Evolutionary conservation across 2,329 filamentous ascomycete genomes (phyloP).

Genomic region (Plectosphaerella plurivora): DNA sequence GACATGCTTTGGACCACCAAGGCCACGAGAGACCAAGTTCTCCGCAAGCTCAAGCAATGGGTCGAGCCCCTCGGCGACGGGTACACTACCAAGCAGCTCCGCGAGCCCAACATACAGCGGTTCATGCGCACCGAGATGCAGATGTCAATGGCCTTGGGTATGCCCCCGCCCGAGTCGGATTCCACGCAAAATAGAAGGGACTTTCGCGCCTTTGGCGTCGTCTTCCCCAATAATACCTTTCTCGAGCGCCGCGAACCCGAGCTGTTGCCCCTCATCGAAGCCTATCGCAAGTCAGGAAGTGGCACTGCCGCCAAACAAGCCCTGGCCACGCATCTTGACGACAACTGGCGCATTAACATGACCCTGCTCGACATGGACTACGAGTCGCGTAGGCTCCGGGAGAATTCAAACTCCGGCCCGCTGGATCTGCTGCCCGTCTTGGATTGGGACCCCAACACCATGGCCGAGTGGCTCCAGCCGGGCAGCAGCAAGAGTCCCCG

Average conservation of each 20-base stretch:
- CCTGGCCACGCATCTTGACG: conserved; percentile 10
- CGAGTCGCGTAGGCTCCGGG: neutral
- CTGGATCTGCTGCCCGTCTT: neutral
- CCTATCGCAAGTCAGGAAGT: neutral
- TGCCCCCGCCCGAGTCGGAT: neutral
- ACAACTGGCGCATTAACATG: conserved; percentile 11
- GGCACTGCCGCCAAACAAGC: neutral
- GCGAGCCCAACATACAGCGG: neutral
- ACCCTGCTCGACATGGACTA: conserved; percentile 15
- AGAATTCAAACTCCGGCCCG: neutral
- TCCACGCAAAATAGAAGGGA: neutral
- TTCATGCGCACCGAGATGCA: neutral
- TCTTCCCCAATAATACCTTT: neutral
- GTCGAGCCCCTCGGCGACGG: conserved; percentile 6
- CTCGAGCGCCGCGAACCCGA: neutral
- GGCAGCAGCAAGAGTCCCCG: conserved; percentile 1
- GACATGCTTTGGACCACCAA: conserved; percentile 4
- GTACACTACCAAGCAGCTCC: conserved; percentile 3
- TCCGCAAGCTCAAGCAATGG: conserved; percentile 8
- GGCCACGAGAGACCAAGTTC: conserved; percentile 6
- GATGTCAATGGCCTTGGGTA: neutral
- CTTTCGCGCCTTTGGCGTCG: neutral
- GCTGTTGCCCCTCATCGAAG: neutral
- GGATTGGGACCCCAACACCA: neutral
- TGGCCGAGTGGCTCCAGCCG: neutral